phyloP scores from a whole-genome alignment of 73 alveolate species.

The Strombidium stylifer region DNA sequence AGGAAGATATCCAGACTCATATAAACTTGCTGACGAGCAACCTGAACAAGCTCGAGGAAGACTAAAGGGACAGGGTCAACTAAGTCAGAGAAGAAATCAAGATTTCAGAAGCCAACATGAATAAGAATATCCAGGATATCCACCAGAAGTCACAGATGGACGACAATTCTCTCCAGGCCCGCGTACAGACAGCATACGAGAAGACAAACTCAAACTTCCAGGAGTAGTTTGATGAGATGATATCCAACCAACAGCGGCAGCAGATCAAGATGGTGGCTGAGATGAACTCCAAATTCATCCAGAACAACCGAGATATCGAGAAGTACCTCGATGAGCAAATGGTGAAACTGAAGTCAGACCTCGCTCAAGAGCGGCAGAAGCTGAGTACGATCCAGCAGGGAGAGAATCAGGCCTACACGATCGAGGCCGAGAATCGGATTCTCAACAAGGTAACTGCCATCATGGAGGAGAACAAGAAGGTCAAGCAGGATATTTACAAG shows the following conservation, averaged over 20 bases:
- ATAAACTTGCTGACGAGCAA: conserved; percentile 44
- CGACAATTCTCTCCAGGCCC: conserved; percentile 46
- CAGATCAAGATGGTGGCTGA: conserved; percentile 37
- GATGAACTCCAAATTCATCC: neutral
- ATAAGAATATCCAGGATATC: conserved; percentile 30
- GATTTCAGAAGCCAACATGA: conserved; percentile 14
- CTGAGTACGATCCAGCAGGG: conserved; percentile 53
- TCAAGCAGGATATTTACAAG: conserved; percentile 17
- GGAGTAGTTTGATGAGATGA: conserved; percentile 8
- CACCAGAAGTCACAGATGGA: conserved; percentile 55
- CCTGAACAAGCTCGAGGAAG: conserved; percentile 36
- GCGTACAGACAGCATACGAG: conserved; percentile 42
- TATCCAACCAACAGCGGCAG: conserved; percentile 14
- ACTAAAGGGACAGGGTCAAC: conserved; percentile 41
- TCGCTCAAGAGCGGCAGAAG: conserved; percentile 49
- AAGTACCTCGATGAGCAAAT: conserved; percentile 25
- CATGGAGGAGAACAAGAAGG: conserved; percentile 20
- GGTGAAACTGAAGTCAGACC: conserved; percentile 20
- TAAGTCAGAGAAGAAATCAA: conserved; percentile 21
- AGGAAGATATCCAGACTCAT: conserved; percentile 56
- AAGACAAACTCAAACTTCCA: conserved; percentile 25
- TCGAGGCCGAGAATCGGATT: conserved; percentile 53
- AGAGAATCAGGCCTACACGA: conserved; percentile 54
- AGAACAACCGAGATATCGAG: conserved; percentile 21
- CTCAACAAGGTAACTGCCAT: conserved; percentile 3